Evolutionary conservation across 2,329 filamentous ascomycete genomes (phyloP), one percentile per base, ranked within the genome.

Genomic region (Fusarium agapanthi): DNA sequence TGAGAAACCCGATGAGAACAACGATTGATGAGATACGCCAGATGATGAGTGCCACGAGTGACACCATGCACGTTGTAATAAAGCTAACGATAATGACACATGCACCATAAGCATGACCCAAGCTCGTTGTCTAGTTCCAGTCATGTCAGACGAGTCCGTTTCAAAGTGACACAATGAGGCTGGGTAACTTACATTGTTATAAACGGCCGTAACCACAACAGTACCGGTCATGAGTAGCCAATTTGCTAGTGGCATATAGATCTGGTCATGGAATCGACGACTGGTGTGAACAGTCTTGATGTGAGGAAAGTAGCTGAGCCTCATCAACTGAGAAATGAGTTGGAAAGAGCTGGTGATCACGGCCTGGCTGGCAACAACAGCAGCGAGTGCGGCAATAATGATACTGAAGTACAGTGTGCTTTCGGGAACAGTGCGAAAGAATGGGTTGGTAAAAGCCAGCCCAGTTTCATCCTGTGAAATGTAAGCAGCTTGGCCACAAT

Each of bases 11-110:
- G 1, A 90, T 75, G 40, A 90, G 76, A 13, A 95, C 90, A n/a
- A 91, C 73, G 58, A 86, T 85, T 4, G 88, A 83, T 5, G 88
- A 87, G 32, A 92, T 79, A 26, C 88, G 86, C 93, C 93, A 95
- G 43, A 94, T 90, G 41, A 95, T 85, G 6, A 95, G 85, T 0
- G 92, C 90, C 4, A 92, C 91, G 3, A 95, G 83, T 0, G 91
- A 88, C 4, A 94, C 90, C 86, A 95, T 90, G 79, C 88, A 91
- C 0, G 92, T 95, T 61, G 91, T 92, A 76, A 95, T 90, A 78
- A 95, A 93, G 0, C 92, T 93, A 47, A 95, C 93, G 54, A 93
- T 88, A 75, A 95, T 93, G 78, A 95, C 93, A 73, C 93, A 95
- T 13, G 93, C 90, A 43, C 93, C 92, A 75, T 95, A 95, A 0